Base-by-base conservation (phyloP, 768 basidiomycete genomes). In the Calvatia gigantea region DNA sequence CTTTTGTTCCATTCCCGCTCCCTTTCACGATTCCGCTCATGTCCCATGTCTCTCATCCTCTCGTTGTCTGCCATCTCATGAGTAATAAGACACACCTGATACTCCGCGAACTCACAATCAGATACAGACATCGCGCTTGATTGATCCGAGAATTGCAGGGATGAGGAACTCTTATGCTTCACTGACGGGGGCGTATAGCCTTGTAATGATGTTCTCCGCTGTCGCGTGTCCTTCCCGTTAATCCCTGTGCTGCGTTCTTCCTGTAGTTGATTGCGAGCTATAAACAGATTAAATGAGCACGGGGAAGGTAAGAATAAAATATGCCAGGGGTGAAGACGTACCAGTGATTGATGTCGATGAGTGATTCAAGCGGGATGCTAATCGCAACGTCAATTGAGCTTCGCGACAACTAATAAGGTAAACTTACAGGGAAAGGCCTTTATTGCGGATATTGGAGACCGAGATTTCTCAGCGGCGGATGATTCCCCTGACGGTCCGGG, bases 1-100 rank as follows among this genome's bases (percentile, higher is more conserved):
- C 72, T 76, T 58, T 71, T 80, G 63, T 83, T 84, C 82, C 84
- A 83, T 48, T 75, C 75, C 31, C 78, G 73, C 61, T 84, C 85
- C 35, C 75, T 72, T 52, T 82, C 80, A 27, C 70, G 57, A 43
- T 73, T 71, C 43, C 69, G 73, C 49, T 83, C 82, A 41, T 63
- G 65, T 51, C 77, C 75, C 21, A 74, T 51, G 43, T 79, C 79
- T 35, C 63, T 64, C 4, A 70, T 62, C 32, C 71, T 71, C 38
- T 82, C 81, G 44, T 65, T 71, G 65, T 80, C 84, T 84, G 56
- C 21, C 25, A 51, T 28, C 29, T 44, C 41, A 32, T 43, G 19
- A 31, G 37, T 35, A 44, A 32, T 35, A 14, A 9, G 19, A 12
- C 11, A 25, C 9, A 39, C 43, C 52, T 49, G 32, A 39, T 28